Evolutionary conservation across 352 stramenopile genomes (phyloP), one percentile per base, ranked within the genome.

Genomic region (Aphanomyces stellatus): DNA sequence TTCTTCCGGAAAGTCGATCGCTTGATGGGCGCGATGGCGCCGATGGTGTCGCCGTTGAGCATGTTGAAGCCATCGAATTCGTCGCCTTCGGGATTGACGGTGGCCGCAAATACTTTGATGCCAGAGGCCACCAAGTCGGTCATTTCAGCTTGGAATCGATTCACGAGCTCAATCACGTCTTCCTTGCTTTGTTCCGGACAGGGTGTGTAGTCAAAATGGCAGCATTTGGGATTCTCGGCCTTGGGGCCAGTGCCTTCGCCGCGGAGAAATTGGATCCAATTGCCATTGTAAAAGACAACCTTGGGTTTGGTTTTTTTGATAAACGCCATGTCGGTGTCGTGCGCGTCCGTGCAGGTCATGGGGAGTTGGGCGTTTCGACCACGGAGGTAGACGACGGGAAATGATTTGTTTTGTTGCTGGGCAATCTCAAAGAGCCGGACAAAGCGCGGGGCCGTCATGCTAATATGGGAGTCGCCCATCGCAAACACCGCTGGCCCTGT

Each of bases 71-170:
- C 28, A n/a, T 69, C 30, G 35, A 69, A 69, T 25, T 61, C 24
- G 15, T 60, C 35, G 28, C 62, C 62, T 48, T 69, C 62, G 4
- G 62, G 62, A 31, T 63, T 64, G 24, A 69, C 7, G 4, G n/a
- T 33, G 24, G 62, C 48, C 8, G 65, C 62, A 48, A 51, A 69
- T 17, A 69, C 62, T 43, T 69, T 65, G 48, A 49, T 64, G 13
- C 62, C 62, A 8, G 22, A 7, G 4, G 5, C 15, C 11, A 28
- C 42, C 4, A 69, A 34, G 3, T 48, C 27, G 7, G 35, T 46
- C 5, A 69, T 4, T 7, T 51, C 53, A 8, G 17, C 27, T 22
- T 34, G n/a, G 62, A 69, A 25, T 8, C 8, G 24, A 3, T 22
- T 37, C 7, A 69, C 25, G 8, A 69, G 62, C 10, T 19, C 51